phyloP scores from a whole-genome alignment of 2,329 filamentous ascomycete species.

The Clarireedia homoeocarpa region DNA sequence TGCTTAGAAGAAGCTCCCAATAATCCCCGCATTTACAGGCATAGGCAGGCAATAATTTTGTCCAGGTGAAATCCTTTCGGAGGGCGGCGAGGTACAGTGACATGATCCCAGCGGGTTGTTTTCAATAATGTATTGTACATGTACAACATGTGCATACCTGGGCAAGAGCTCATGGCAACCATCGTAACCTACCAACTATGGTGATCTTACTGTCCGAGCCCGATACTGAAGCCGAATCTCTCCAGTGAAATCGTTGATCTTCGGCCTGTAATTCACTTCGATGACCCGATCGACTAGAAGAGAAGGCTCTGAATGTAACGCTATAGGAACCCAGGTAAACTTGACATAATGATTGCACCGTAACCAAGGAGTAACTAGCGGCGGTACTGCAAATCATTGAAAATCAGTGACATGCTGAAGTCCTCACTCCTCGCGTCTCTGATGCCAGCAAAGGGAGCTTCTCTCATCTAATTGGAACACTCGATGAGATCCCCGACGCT shows the following conservation, averaged over 20 bases:
- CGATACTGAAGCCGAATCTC: neutral
- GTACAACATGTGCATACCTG: neutral
- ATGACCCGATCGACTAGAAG: neutral
- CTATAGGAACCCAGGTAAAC: neutral
- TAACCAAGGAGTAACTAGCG: too few species aligned
- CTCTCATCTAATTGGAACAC: neutral
- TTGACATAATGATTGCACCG: neutral
- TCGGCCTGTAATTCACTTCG: neutral
- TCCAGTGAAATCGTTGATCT: neutral
- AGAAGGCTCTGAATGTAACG: neutral
- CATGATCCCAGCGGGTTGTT: neutral
- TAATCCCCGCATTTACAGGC: neutral
- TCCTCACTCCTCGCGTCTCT: too few species aligned
- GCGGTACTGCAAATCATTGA: too few species aligned
- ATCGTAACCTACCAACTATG: neutral
- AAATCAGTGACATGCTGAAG: too few species aligned
- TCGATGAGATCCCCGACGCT: neutral
- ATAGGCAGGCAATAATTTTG: neutral
- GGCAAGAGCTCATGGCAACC: neutral
- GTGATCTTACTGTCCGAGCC: constrained; percentile 4
- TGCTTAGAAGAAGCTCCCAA: neutral
- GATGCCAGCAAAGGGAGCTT: neutral
- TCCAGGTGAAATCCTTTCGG: neutral
- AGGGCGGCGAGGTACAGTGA: neutral
- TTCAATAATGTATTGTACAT: neutral